These are phyloP conservation scores for Pythium rhizo-oryzae DNA, from an alignment of 352 stramenopile species.

Conservation along the genomic window DNA sequence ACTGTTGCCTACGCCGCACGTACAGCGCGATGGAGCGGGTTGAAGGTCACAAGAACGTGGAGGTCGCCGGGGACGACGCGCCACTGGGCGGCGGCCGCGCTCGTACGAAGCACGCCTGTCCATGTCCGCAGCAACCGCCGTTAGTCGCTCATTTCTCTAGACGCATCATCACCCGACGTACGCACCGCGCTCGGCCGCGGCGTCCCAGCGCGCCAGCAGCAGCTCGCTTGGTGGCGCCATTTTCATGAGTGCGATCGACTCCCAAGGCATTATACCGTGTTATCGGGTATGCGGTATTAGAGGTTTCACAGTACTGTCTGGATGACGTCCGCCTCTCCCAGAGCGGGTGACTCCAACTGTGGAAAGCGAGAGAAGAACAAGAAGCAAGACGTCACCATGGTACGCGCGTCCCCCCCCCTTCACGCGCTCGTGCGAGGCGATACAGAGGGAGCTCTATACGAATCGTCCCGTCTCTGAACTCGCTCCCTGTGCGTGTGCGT, in stretches of 20 bases:
- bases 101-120: slow-evolving; percentile 24
- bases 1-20: too few relatives aligned
- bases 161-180: background rate
- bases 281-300: slow-evolving; percentile 12
- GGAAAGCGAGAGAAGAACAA: slow-evolving; percentile 24
- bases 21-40: slow-evolving; percentile 25
- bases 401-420: slow-evolving; percentile 14
- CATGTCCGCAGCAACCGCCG: too few relatives aligned
- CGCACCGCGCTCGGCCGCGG: slow-evolving; percentile 13
- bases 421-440: background rate
- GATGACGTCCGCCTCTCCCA: slow-evolving; percentile 10
- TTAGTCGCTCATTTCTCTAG: background rate
- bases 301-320: slow-evolving; percentile 14
- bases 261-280: slow-evolving; percentile 6
- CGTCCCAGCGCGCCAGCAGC: slow-evolving; percentile 20
- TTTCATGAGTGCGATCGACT: too few relatives aligned
- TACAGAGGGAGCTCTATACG: background rate
- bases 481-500: background rate
- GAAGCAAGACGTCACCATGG: slow-evolving; percentile 14
- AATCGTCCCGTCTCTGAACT: background rate
- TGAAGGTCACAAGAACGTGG: slow-evolving; percentile 22
- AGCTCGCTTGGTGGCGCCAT: background rate
- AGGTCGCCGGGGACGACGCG: slow-evolving; percentile 16
- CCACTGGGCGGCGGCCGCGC: slow-evolving; percentile 1
- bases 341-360: slow-evolving; percentile 12